Percentiles rank a stretch among this genome's conserved stretches.
Evolutionary conservation across 768 basidiomycete genomes (phyloP).

Genomic region (Amanita polypyramis): DNA sequence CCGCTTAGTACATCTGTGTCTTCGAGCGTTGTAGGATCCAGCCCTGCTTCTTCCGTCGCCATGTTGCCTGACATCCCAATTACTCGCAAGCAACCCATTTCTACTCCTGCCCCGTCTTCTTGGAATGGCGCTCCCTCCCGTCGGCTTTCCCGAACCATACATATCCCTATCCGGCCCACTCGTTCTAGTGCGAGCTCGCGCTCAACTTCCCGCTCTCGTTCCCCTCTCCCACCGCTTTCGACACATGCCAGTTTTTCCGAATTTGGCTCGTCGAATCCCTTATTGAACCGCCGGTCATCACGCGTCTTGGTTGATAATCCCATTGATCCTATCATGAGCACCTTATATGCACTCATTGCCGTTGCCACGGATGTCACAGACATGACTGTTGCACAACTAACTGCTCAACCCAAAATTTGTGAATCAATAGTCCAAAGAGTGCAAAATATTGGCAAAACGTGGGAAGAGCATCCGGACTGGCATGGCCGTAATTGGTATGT

Average conservation of each 20-base stretch:
- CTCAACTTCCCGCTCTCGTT: conserved; percentile 90
- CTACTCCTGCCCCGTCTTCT: conserved; percentile 33
- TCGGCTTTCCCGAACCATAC: conserved; percentile 77
- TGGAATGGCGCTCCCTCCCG: conserved; percentile 60
- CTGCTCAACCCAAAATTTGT: conserved; percentile 75
- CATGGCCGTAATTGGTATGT: conserved; percentile 98
- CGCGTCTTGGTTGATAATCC: conserved; percentile 80
- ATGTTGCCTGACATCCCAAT: conserved; percentile 54
- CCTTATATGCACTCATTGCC: conserved; percentile 84
- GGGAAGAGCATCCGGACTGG: conserved; percentile 99
- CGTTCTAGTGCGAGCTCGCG: conserved; percentile 81
- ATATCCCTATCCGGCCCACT: conserved; percentile 56
- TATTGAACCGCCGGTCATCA: conserved; percentile 64
- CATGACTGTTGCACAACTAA: conserved; percentile 79
- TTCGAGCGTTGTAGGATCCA: conserved; percentile 44
- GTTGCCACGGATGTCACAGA: conserved; percentile 92
- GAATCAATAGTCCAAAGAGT: conserved; percentile 83
- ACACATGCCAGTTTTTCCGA: conserved; percentile 60
- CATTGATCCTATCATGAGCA: conserved; percentile 80
- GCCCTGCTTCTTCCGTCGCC: conserved; percentile 49
- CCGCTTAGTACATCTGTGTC: conserved; percentile 45
- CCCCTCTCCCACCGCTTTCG: conserved; percentile 70
- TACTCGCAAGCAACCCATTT: conserved; percentile 48
- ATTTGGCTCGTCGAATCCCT: conserved; percentile 26
- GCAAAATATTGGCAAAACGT: conserved; percentile 84